Percentiles rank a stretch among this genome's conserved stretches.
These are phyloP conservation scores for Dothideomycetidae sp. DNA, from an alignment of 2,329 filamentous ascomycete species.

Conservation along the genomic window DNA sequence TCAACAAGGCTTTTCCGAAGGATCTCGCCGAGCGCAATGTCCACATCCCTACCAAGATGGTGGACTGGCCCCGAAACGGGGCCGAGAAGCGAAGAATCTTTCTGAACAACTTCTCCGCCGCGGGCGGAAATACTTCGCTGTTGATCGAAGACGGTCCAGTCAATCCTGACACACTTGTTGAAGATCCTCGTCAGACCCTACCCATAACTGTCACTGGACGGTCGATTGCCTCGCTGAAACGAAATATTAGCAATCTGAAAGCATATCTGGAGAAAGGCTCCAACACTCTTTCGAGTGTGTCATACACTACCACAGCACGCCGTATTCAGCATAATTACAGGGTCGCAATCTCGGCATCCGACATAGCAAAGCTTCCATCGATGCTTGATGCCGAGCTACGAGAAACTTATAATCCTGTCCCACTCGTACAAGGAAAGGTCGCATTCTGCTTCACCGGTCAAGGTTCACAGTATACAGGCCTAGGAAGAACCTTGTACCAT, in stretches of 20 bases:
- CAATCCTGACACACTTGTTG: slow-evolving; percentile 25
- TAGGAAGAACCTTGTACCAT: slow-evolving; percentile 36
- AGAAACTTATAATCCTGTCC: slow-evolving; percentile 37
- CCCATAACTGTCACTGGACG: slow-evolving; percentile 37
- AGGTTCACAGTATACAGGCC: slow-evolving; percentile 38
- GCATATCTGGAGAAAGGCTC: slow-evolving; percentile 32
- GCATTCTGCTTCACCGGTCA: slow-evolving; percentile 40
- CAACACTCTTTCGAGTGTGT: slow-evolving; percentile 34
- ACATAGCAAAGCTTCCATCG: slow-evolving; percentile 33
- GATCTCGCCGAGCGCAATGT: slow-evolving; percentile 39
- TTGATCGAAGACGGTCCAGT: slow-evolving; percentile 38
- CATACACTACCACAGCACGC: slow-evolving; percentile 39
- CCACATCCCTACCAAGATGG: slow-evolving; percentile 34
- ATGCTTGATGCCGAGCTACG: slow-evolving; percentile 34
- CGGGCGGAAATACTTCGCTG: slow-evolving; percentile 39
- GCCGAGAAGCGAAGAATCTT: slow-evolving; percentile 36
- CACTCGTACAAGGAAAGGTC: slow-evolving; percentile 37
- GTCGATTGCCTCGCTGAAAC: slow-evolving; percentile 37
- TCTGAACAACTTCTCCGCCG: slow-evolving; percentile 40
- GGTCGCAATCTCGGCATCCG: slow-evolving; percentile 32
- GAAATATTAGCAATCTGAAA: slow-evolving; percentile 35
- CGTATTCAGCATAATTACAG: slow-evolving; percentile 41
- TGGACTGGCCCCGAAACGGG: slow-evolving; percentile 33
- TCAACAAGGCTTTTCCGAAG: slow-evolving; percentile 42
- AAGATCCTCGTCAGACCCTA: slow-evolving; percentile 34